Conservation (phyloP, 345 rosid species). For the Litchi chinensis region DNA sequence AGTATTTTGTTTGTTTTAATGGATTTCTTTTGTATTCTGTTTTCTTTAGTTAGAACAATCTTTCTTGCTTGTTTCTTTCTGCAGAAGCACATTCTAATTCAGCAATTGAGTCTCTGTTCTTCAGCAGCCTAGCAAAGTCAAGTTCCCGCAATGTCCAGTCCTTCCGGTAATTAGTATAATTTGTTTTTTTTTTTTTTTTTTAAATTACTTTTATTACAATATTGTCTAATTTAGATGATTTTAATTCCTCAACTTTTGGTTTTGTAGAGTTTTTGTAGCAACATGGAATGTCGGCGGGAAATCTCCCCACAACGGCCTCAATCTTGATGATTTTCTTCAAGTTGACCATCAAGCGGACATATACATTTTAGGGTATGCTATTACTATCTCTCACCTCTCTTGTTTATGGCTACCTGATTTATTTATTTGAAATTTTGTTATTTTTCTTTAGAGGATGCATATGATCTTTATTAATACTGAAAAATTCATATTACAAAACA, state of each 20-base stretch:
- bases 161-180: constrained; percentile 48
- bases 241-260: neutral
- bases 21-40: neutral
- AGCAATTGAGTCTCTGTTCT: constrained; percentile 48
- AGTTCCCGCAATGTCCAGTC: constrained; percentile 47
- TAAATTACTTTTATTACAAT: neutral
- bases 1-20: neutral
- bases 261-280: constrained; percentile 76
- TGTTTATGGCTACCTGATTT: neutral
- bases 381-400: constrained; percentile 1
- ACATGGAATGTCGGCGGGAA: constrained; percentile 99
- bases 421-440: neutral
- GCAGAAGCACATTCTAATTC: constrained; percentile 52
- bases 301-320: constrained; percentile 63
- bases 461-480: neutral
- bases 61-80: constrained; percentile 22
- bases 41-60: constrained; percentile 8
- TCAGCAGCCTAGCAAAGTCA: constrained; percentile 41
- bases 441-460: neutral
- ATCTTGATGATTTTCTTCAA: constrained; percentile 73
- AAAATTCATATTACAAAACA: neutral
- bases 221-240: neutral
- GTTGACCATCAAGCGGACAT: constrained; percentile 62
- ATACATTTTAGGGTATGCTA: constrained; percentile 76
- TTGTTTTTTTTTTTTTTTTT: neutral